Conservation (phyloP, 768 basidiomycete species). For the Amanita brunnescens region DNA sequence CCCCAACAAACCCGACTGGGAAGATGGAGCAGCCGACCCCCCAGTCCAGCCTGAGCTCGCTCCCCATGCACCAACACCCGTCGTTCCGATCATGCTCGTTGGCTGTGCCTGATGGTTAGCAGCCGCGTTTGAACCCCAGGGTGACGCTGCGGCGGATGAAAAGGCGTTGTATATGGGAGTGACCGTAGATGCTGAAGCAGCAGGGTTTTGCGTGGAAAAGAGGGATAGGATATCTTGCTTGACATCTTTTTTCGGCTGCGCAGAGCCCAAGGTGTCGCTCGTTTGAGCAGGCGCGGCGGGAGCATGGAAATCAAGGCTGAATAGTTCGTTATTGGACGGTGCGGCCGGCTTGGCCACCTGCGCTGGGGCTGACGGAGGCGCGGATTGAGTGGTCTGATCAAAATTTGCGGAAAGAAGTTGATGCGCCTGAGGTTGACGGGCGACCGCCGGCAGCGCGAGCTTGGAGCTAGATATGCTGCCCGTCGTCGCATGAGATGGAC, state of each 20-base stretch:
- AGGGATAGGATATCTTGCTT: slow-evolving; percentile 84
- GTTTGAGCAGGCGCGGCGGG: slow-evolving; percentile 19
- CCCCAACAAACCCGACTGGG: slow-evolving; percentile 35
- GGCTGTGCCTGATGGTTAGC: slow-evolving; percentile 16
- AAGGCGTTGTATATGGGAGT: slow-evolving; percentile 29
- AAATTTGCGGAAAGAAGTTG: slow-evolving; percentile 44
- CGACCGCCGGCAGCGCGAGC: slow-evolving; percentile 22
- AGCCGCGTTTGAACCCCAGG: slow-evolving; percentile 21
- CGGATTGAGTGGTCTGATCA: slow-evolving; percentile 10
- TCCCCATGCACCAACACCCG: slow-evolving; percentile 57
- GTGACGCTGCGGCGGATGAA: slow-evolving; percentile 15
- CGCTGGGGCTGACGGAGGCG: background rate
- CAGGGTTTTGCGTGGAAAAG: slow-evolving; percentile 45
- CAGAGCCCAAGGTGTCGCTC: slow-evolving; percentile 14
- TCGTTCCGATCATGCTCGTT: slow-evolving; percentile 47
- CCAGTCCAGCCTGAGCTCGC: slow-evolving; percentile 55
- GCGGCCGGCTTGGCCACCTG: slow-evolving; percentile 19
- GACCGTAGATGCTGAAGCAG: slow-evolving; percentile 21
- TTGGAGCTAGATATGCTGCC: slow-evolving; percentile 21
- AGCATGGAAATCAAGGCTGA: slow-evolving; percentile 79
- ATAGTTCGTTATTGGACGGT: slow-evolving; percentile 52
- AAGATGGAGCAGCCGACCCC: slow-evolving; percentile 19
- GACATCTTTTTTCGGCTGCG: slow-evolving; percentile 52
- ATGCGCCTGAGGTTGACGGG: slow-evolving; percentile 43
- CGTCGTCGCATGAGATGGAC: slow-evolving; percentile 22